These are phyloP conservation scores for Actinomortierella ambigua DNA, from an alignment of 371 early-diverging fungal species.

Conservation along the genomic window DNA sequence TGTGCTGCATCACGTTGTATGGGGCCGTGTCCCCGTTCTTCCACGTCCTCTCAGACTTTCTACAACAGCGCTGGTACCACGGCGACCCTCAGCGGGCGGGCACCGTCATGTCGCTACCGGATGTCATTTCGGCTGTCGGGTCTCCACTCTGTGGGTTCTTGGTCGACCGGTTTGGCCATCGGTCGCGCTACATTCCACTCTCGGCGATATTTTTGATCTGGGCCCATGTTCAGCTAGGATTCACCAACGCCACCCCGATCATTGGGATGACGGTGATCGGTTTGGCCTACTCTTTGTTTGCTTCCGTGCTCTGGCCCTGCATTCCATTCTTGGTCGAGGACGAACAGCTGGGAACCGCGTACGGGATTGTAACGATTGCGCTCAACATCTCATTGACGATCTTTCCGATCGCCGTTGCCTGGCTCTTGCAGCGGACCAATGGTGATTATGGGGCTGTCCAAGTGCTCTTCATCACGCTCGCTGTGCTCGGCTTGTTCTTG, in stretches of 20 bases:
- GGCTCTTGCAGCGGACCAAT: conserved; percentile 15
- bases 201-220: conserved; percentile 51
- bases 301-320: conserved; percentile 62
- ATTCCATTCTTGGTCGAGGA: conserved; percentile 58
- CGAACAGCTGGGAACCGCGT: conserved; percentile 65
- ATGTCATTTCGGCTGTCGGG: conserved; percentile 58
- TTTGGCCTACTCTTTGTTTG: conserved; percentile 56
- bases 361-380: conserved; percentile 65
- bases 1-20: conserved; percentile 37
- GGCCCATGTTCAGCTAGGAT: conserved; percentile 50
- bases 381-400: conserved; percentile 64
- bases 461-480: conserved; percentile 20
- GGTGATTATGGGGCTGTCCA: conserved; percentile 26
- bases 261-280: conserved; percentile 56
- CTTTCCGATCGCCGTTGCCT: conserved; percentile 64
- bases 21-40: conserved; percentile 50
- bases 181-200: conserved; percentile 52
- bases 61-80: conserved; percentile 57
- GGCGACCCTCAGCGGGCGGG: conserved; percentile 56
- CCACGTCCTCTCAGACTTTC: conserved; percentile 49
- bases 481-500: conserved; percentile 13
- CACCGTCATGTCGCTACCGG: conserved; percentile 58
- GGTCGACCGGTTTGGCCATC: conserved; percentile 56
- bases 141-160: conserved; percentile 60
- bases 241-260: conserved; percentile 49